Base-by-base conservation (phyloP, 345 rosid species). In the Camelina laxa region DNA sequence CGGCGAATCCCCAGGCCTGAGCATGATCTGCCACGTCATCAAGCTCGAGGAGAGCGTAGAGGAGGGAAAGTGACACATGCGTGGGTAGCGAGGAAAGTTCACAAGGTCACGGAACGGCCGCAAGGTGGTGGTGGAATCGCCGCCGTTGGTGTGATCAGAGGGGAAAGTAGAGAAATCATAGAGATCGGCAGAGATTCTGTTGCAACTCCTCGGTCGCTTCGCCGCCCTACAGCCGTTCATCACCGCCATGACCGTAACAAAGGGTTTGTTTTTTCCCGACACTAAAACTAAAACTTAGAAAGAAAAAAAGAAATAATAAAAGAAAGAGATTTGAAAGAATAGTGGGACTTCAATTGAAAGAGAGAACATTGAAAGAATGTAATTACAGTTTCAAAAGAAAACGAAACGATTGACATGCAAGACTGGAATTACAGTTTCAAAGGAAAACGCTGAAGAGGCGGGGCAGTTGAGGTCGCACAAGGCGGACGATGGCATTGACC, bases 1-100 rank as follows among this genome's bases (percentile, higher is more conserved):
- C 15, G 59, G 57, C 2, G 75, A 81, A 79, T 87, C 88, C 6
- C 88, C 91, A 35, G 80, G 75, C 9, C 85, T 75, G 61, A 86
- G 83, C 33, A 83, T 65, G 70, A 84, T 81, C 87, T 83, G 86
- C 89, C 92, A 87, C 39, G 88, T 84, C 78, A 83, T 57, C 33
- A 91, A 79, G 31, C 78, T 73, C 2, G 90, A 86, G 65, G 88
- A 84, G 55, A 84, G 80, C 6, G 87, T 75, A 11, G 87, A 77
- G 6, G 72, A 7, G 89, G 81, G 79, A 78, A 81, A 17, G 89
- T 67, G 36, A 67, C 60, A 4, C 87, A 79, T 20, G 89, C 91
- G 67, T 86, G 85, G 14, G 83, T n/a, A n/a, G n/a, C 65, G 17
- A 90, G 80, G 78, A 86, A 90, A 57, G 60, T 35, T 64, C 73